These are phyloP conservation scores for Leishmania tropica DNA, from an alignment of 208 protist species.

Conservation along the genomic window DNA sequence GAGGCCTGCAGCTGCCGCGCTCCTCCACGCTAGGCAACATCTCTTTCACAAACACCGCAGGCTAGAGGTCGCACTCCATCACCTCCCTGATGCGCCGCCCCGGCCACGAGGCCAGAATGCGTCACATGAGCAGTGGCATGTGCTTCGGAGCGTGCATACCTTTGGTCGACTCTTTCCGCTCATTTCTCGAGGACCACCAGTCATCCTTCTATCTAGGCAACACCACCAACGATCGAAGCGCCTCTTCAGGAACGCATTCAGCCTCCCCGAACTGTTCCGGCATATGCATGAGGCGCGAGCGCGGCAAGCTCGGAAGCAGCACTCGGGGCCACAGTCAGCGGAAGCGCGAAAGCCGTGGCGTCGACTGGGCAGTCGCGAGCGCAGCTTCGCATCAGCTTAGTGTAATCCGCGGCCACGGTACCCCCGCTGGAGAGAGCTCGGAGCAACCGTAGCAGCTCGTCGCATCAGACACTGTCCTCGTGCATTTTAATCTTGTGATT, in stretches of 20 bases:
- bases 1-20: conserved; percentile 7
- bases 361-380: not conserved
- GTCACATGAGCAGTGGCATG: conserved; percentile 10
- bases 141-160: conserved; percentile 10
- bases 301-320: not conserved
- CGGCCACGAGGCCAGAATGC: not conserved
- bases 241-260: not conserved
- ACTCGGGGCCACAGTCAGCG: not conserved
- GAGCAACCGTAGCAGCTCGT: conserved; percentile 4
- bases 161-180: conserved; percentile 4
- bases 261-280: not conserved
- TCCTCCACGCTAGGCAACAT: not conserved
- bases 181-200: conserved; percentile 3
- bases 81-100: not conserved
- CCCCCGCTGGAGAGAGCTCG: not conserved
- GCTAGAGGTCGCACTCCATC: not conserved
- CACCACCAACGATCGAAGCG: not conserved
- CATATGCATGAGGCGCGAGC: not conserved
- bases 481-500: conserved; percentile 3
- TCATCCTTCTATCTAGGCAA: not conserved
- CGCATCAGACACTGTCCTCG: not conserved
- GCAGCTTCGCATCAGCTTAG: not conserved
- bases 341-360: not conserved
- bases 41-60: not conserved
- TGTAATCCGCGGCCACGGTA: not conserved